Evolutionary conservation across 495 filamentous ascomycete genomes (phyloP), one percentile per base, ranked within the genome.

Genomic region (Tuber microsphaerosporum): DNA sequence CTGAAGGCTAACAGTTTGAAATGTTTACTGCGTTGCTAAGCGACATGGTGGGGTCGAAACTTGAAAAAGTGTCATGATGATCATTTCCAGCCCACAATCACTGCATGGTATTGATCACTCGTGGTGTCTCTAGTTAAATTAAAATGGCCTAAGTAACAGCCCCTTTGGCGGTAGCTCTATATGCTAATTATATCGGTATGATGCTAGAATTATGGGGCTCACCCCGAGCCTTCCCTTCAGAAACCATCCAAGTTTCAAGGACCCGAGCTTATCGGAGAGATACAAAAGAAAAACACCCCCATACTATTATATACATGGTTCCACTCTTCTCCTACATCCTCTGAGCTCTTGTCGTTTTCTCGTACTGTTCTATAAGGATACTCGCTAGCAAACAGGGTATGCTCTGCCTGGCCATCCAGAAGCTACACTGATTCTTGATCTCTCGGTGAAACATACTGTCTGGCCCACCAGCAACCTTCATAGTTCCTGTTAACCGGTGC

Each of bases 401-500:
- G 82, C 92, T 93, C 73, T 93, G 92, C 85, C 91, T 88, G 82
- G 92, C 92, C 81, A 97, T 94, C 95, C 95, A 99, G 84, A 96
- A 97, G 81, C 91, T 89, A 80, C 97, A 92, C 71, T 92, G 87
- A 73, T 91, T 91, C 79, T 88, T 89, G 45, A 98, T 95, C 84
- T 93, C 90, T 76, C 88, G 85, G 39, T 93, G 94, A 84, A 99
- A 99, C 42, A 87, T 87, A 81, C 91, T 94, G 80, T 93, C 89
- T 7, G 93, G 92, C 0, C 95, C 95, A 8, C 95, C 95, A 22
- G 90, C 91, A 75, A 98, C 91, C 86, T 98, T 98, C 95, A 99
- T 99, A 37, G 93, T 97, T 41, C 95, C 90, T 84, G 69, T 75
- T 71, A n/a, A 65, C 42, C 19, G 56, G 31, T 42, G 71, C 44